Base-by-base conservation (phyloP, 768 basidiomycete genomes). In the Lactarius psammicola region DNA sequence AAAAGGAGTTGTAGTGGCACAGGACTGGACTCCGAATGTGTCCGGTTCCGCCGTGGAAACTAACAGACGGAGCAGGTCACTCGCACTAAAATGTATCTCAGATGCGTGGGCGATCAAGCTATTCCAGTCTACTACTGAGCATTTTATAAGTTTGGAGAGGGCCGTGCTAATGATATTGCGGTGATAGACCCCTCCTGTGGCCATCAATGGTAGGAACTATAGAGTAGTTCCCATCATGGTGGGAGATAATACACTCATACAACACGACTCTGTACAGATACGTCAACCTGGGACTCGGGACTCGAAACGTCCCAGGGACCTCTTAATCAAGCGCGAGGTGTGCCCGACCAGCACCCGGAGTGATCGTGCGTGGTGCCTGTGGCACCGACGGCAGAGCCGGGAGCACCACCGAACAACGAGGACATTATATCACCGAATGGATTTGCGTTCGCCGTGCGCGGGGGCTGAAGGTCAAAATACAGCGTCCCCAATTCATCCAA, bases 401-500 rank as follows among this genome's bases (percentile, higher is more conserved):
- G 73, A 36, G 80, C 75, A 8, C 92, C 92, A 31, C 95, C 95
- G 65, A 98, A 89, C 74, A 98, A 78, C 5, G 88, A 87, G 5
- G 94, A 92, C 76, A 98, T 78, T 82, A 98, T 90, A 33, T 95
- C 93, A 33, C 88, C 91, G 58, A 98, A 76, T 6, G 95, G 89
- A 73, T 96, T 96, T 8, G 80, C 85, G 13, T 85, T 82, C 74
- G 87, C 84, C 62, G 78, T 76, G 64, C 88, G 81, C 59, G 93
- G 90, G 40, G 87, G 89, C 8, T 92, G 89, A 57, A 98, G 88
- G 9, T 88, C 88, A 76, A 99, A 98, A 76, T 92, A 95, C 30
- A 94, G 75, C 17, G 81, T 81, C 4, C 84, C 87, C 59, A 95
- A 78, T 61, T 91, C 89, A 59, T 80, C 79, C 57, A 91, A 75